These are phyloP conservation scores for Silene vulgaris DNA, from an alignment of 179 eudicot species.

Conservation along the genomic window DNA sequence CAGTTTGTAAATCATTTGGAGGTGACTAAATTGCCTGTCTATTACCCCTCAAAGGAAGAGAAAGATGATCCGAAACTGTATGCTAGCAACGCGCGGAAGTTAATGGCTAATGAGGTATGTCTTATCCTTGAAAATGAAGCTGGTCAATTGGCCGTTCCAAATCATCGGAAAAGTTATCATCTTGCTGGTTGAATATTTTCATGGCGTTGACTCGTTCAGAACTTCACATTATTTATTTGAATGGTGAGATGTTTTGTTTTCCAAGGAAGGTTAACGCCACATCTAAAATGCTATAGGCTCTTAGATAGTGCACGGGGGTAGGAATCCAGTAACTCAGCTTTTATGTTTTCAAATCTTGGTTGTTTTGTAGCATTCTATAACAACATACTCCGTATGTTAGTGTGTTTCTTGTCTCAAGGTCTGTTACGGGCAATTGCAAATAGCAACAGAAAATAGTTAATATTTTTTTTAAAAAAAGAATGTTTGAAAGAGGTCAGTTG, in stretches of 20 bases:
- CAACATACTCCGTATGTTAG: no score
- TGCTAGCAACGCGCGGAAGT: constrained; percentile 68
- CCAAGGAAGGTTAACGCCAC: background rate
- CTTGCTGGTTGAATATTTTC: background rate
- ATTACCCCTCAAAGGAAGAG: constrained; percentile 83
- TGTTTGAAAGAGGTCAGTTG: no score
- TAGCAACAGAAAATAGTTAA: no score
- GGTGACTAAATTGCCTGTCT: constrained; percentile 68
- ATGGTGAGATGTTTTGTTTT: background rate
- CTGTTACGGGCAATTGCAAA: no score
- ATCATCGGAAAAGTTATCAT: background rate
- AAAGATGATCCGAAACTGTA: constrained; percentile 82
- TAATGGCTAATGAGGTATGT: constrained; percentile 89
- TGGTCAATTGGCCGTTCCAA: background rate
- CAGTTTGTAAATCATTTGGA: constrained; percentile 80
- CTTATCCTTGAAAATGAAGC: constrained; percentile 15
- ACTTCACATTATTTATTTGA: background rate
- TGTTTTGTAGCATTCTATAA: no score
- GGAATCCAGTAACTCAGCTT: no score
- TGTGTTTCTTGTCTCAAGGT: no score
- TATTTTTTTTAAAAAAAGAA: no score
- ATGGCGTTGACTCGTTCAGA: background rate
- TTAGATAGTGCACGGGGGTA: background rate
- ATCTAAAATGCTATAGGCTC: background rate
- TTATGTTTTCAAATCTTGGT: no score